Evolutionary conservation across 768 basidiomycete species (phyloP).

Genomic region (Lanmaoa pseudosensibilis): DNA sequence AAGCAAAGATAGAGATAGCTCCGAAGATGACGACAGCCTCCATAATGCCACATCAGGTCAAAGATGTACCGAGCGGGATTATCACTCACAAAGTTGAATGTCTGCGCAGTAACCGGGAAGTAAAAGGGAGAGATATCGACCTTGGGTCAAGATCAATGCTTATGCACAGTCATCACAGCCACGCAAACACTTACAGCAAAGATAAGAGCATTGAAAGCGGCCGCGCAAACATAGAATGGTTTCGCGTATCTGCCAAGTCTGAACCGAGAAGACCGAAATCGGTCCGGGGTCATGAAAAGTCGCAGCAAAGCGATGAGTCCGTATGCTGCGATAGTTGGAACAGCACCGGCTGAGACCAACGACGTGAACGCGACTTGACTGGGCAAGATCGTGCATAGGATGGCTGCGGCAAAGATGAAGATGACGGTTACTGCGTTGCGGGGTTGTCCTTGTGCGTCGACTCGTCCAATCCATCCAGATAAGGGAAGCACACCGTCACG

Average conservation of each 20-base stretch:
- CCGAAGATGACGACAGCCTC: conserved; percentile 81
- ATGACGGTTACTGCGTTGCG: conserved; percentile 86
- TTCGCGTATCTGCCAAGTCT: conserved; percentile 63
- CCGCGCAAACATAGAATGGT: conserved; percentile 67
- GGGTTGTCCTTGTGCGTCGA: conserved; percentile 72
- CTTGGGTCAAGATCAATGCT: conserved; percentile 36
- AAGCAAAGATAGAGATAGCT: conserved; percentile 72
- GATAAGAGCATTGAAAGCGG: conserved; percentile 70
- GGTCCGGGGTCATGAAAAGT: conserved; percentile 72
- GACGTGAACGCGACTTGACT: conserved; percentile 93
- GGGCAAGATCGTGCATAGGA: conserved; percentile 88
- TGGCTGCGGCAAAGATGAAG: conserved; percentile 66
- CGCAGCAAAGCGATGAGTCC: conserved; percentile 77
- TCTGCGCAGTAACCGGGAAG: conserved; percentile 75
- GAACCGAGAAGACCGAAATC: conserved; percentile 74
- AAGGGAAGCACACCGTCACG: conserved; percentile 88
- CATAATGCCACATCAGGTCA: conserved; percentile 12
- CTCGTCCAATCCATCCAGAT: conserved; percentile 78
- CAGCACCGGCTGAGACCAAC: conserved; percentile 79
- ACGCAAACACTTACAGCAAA: conserved; percentile 57
- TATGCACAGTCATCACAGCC: background rate
- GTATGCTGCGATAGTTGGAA: conserved; percentile 88
- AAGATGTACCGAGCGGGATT: background rate
- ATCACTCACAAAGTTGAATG: conserved; percentile 80
- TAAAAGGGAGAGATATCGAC: conserved; percentile 84